Conservation (phyloP, 2,329 filamentous ascomycete species). For the Beauveria caledonica region DNA sequence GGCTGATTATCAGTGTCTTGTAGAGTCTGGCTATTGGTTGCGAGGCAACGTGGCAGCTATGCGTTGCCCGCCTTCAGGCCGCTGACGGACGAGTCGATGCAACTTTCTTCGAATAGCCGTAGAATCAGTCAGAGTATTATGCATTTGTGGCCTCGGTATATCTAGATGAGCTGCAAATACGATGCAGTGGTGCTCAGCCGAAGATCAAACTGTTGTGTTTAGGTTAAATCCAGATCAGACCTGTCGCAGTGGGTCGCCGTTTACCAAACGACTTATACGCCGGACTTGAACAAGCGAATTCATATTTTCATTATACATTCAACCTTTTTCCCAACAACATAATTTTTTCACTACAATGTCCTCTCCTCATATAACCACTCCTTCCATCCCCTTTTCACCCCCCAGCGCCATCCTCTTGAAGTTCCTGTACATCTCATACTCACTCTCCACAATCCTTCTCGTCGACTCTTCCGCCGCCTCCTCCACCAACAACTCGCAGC, state of each 20-base stretch:
- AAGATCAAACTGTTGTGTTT: neutral
- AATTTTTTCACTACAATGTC: neutral
- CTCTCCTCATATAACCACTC: no score
- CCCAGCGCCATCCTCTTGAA: neutral
- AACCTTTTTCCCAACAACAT: neutral
- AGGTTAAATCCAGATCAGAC: neutral
- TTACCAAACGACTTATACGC: neutral
- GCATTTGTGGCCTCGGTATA: neutral
- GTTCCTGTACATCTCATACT: constrained; percentile 1
- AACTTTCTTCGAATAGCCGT: no score
- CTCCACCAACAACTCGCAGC: constrained; percentile 24
- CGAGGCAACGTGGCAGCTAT: neutral
- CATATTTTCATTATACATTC: neutral
- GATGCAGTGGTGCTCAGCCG: neutral
- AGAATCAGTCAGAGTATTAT: neutral
- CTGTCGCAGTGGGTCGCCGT: neutral
- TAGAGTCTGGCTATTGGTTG: neutral
- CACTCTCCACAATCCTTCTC: constrained; percentile 14
- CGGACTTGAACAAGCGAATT: no score
- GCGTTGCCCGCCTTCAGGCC: neutral
- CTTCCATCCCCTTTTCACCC: neutral
- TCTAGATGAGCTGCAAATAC: neutral
- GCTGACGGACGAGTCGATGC: neutral
- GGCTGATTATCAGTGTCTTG: neutral
- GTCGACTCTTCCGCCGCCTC: constrained; percentile 19